Base-by-base conservation (phyloP, 148 eudicot genomes). In the Simmondsia chinensis region DNA sequence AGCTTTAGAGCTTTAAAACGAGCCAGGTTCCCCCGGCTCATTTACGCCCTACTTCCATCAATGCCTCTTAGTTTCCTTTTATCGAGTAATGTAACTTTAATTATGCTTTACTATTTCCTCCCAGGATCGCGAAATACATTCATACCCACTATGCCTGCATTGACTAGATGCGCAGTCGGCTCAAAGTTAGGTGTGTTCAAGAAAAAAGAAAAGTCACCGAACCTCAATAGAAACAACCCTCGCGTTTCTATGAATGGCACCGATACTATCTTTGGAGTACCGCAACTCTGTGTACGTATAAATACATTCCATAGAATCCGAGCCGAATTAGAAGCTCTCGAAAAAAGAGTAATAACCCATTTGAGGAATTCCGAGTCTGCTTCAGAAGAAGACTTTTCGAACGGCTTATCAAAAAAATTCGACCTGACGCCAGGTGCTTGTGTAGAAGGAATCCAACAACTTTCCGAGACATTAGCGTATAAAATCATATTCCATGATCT, bases 281-380 rank as follows among this genome's bases (percentile, higher is more conserved):
- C 78, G 20, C 91, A 81, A 42, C 54, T 81, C 14, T 86, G 91
- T 50, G 72, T 70, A 15, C 91, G 91, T 21, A 81, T 86, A 62
- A 86, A 81, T 54, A 75, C 83, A 25, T 48, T 86, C 41, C 91
- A 81, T 11, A 72, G 48, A 20, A 63, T 86, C 15, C 70, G 79
- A 12, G 25, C 58, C 15, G 91, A 78, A 65, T 39, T 81, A 43
- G 95, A 86, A 45, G 70, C 52, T 38, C 39, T 81, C 7, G 95
- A 86, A 56, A 81, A 86, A 47, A 74, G 84, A 68, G 74, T 85
- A 21, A 85, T 91, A 34, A 85, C 94, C 54, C 88, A 70, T 48
- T 59, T 85, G 73, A 66, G 95, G 37, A 91, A 85, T 53, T 85
- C 86, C n/a, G 89, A 75, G 69, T 81, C 94, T 13, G 97, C 97